Conservation (phyloP, 345 rosid species). For the Cardamine occulta region DNA sequence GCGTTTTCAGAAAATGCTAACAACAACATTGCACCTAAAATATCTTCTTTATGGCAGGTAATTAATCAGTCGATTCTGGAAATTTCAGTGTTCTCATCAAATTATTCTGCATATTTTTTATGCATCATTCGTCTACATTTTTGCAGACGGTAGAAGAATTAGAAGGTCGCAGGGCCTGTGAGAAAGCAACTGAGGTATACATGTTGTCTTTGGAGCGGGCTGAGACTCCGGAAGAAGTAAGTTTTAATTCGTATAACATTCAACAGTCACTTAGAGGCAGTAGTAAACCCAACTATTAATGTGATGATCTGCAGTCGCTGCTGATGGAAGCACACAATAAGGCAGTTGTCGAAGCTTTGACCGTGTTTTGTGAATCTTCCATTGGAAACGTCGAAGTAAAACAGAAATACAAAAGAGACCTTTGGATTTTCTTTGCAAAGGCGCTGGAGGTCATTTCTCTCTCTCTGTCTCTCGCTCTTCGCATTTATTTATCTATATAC, state of each 20-base stretch:
- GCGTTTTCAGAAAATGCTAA: slow-evolving; percentile 45
- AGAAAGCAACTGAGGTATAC: slow-evolving; percentile 48
- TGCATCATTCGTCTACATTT: slow-evolving; percentile 26
- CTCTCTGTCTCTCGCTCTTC: not conserved
- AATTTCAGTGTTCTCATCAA: slow-evolving; percentile 15
- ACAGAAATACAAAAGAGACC: slow-evolving; percentile 45
- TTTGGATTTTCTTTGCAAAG: slow-evolving; percentile 47
- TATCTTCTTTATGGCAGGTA: slow-evolving; percentile 51
- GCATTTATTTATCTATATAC: not conserved
- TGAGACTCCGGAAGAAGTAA: slow-evolving; percentile 50
- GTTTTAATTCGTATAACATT: slow-evolving; percentile 18
- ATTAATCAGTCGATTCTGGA: slow-evolving; percentile 4
- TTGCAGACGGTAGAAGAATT: slow-evolving; percentile 47
- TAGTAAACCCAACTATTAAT: slow-evolving; percentile 8
- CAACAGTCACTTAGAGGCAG: slow-evolving; percentile 9
- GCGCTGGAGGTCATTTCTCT: slow-evolving; percentile 45
- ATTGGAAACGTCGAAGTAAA: slow-evolving; percentile 45
- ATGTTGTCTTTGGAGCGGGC: slow-evolving; percentile 45
- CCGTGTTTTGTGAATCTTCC: slow-evolving; percentile 47
- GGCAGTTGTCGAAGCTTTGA: slow-evolving; percentile 45
- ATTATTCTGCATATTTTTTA: slow-evolving; percentile 11
- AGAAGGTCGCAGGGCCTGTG: slow-evolving; percentile 48
- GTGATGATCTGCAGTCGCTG: slow-evolving; percentile 41
- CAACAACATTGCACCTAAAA: slow-evolving; percentile 41
- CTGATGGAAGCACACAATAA: slow-evolving; percentile 48